phyloP scores from a whole-genome alignment of 2,329 filamentous ascomycete genomes.

The Fonsecaea nubica region DNA sequence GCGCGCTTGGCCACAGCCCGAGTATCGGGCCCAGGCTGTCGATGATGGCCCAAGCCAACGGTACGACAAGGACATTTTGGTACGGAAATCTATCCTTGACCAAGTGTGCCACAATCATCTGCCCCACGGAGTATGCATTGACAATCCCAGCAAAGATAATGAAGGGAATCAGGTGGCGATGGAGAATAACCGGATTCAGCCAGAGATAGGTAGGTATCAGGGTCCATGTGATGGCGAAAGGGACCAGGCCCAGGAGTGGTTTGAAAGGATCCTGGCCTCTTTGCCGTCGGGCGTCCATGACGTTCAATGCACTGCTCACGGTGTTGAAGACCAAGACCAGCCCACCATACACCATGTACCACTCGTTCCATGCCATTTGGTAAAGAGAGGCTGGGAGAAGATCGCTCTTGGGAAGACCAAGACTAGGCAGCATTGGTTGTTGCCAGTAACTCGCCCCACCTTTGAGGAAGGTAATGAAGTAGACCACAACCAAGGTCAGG shows the following conservation, averaged over 20 bases:
- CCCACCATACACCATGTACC: slow-evolving; percentile 87
- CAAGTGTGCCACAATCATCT: slow-evolving; percentile 94
- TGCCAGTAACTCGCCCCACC: slow-evolving; percentile 95
- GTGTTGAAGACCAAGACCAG: slow-evolving; percentile 86
- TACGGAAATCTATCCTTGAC: slow-evolving; percentile 88
- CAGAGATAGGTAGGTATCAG: slow-evolving; percentile 79
- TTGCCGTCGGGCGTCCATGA: slow-evolving; percentile 78
- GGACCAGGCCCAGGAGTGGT: slow-evolving; percentile 79
- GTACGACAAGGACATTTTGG: slow-evolving; percentile 81
- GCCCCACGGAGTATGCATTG: slow-evolving; percentile 93
- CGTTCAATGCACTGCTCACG: slow-evolving; percentile 73
- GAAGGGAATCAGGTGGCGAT: slow-evolving; percentile 86
- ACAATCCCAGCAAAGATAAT: slow-evolving; percentile 84
- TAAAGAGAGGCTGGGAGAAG: slow-evolving; percentile 76
- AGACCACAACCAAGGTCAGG: slow-evolving; percentile 80
- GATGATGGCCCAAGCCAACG: slow-evolving; percentile 76
- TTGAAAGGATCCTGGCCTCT: slow-evolving; percentile 70
- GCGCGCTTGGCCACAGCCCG: slow-evolving; percentile 74
- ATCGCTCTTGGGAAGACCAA: slow-evolving; percentile 69
- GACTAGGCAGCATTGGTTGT: slow-evolving; percentile 73
- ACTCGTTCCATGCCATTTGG: slow-evolving; percentile 84
- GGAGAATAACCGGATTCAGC: slow-evolving; percentile 82
- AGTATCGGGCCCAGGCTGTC: slow-evolving; percentile 79
- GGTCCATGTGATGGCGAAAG: slow-evolving; percentile 79
- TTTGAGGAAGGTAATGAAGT: slow-evolving; percentile 79